These are phyloP conservation scores for Ceratocystiopsis sp. DNA, from an alignment of 2,329 filamentous ascomycete species.

Conservation along the genomic window DNA sequence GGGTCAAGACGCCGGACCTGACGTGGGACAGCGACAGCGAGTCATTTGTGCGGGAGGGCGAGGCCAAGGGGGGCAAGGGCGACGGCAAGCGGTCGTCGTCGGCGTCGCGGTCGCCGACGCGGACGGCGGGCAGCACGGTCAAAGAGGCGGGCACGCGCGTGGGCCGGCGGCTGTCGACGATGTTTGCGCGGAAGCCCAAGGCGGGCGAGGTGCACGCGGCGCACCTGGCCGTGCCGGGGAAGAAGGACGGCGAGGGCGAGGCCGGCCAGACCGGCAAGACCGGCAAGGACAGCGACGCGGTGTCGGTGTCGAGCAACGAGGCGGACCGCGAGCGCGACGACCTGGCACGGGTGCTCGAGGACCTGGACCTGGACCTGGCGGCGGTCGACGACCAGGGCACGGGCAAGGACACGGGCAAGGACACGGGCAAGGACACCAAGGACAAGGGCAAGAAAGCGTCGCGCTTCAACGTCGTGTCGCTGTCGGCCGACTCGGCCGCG, in stretches of 20 bases:
- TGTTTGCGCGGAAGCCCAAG: conserved; percentile 6
- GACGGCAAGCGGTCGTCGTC: conserved; percentile 3
- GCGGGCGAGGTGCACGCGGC: conserved; percentile 19
- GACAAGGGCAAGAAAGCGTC: background rate
- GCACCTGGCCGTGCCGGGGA: conserved; percentile 19
- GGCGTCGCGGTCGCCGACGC: conserved; percentile 8
- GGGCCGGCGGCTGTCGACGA: conserved; percentile 6
- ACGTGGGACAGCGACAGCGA: conserved; percentile 29
- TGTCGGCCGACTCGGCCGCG: conserved; percentile 70
- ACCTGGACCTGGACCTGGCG: conserved; percentile 57
- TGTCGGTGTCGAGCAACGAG: conserved; percentile 15
- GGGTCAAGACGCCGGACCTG: conserved; percentile 31
- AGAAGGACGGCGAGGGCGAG: conserved; percentile 14
- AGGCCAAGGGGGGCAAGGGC: conserved; percentile 5
- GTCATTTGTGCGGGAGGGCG: conserved; percentile 12
- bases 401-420: background rate
- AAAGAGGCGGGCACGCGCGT: background rate
- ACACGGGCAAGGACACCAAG: background rate
- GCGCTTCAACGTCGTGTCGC: conserved; percentile 42
- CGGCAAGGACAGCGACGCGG: background rate
- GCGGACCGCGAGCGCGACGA: conserved; percentile 46
- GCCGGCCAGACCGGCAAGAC: background rate
- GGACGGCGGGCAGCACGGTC: conserved; percentile 11
- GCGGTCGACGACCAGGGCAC: background rate
- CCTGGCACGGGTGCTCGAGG: conserved; percentile 61